Percentiles rank a stretch among this genome's conserved stretches.
Conservation (phyloP, 805 yeast genomes). For the Priceomyces melissophilus region DNA sequence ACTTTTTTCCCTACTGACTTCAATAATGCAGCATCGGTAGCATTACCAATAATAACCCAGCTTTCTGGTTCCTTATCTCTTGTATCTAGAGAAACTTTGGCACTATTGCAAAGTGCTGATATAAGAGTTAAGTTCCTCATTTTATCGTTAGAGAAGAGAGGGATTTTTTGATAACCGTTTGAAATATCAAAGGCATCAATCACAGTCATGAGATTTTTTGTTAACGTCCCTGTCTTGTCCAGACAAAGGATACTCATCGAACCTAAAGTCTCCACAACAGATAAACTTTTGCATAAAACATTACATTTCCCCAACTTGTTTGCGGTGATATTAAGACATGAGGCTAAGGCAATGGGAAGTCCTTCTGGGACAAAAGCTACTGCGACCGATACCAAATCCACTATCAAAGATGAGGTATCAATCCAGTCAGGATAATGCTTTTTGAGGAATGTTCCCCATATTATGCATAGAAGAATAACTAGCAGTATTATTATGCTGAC, state of each 20-base stretch:
- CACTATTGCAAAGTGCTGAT: constrained; percentile 34
- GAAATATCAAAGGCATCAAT: constrained; percentile 20
- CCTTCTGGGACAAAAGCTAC: constrained; percentile 50
- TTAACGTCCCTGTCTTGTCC: constrained; percentile 46
- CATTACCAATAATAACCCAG: constrained; percentile 38
- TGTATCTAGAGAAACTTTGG: constrained; percentile 11
- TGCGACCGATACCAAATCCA: constrained; percentile 43
- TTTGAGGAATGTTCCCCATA: constrained; percentile 46
- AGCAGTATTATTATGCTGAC: constrained; percentile 22
- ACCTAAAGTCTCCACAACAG: constrained; percentile 56
- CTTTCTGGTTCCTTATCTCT: constrained; percentile 8
- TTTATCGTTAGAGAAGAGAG: background rate
- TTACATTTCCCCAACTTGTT: constrained; percentile 41
- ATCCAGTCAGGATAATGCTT: constrained; percentile 40
- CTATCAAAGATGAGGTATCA: constrained; percentile 35
- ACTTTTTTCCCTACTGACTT: constrained; percentile 33
- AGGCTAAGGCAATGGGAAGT: constrained; percentile 49
- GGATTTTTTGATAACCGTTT: constrained; percentile 4
- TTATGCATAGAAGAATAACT: constrained; percentile 26
- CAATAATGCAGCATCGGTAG: constrained; percentile 45
- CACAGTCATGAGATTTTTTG: constrained; percentile 48
- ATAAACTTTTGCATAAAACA: constrained; percentile 43
- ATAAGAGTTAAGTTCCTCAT: constrained; percentile 11
- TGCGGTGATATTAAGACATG: constrained; percentile 48
- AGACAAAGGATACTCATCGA: constrained; percentile 46